Evolutionary conservation across 2,329 filamentous ascomycete species (phyloP).

Genomic region (Diaporthe vexans): DNA sequence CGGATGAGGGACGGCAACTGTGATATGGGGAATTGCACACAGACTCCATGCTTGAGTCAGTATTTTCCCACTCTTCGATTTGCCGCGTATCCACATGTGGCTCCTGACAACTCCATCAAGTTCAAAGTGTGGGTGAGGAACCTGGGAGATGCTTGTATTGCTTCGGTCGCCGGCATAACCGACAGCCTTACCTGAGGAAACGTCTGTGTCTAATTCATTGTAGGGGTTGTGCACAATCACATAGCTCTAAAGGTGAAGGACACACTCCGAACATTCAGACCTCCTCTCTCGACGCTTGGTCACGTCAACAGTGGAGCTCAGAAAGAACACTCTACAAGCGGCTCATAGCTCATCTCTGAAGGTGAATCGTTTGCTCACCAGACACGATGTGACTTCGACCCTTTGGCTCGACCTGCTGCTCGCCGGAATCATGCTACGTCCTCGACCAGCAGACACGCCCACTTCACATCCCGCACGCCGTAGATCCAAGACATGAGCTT

Average conservation of each 20-base stretch:
- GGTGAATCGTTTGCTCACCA: background rate
- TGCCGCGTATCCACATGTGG: background rate
- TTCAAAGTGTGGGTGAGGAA: background rate
- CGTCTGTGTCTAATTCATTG: no score
- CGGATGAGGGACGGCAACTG: no score
- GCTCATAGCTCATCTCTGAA: no score
- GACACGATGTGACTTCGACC: background rate
- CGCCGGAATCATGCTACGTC: background rate
- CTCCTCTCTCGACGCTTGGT: no score
- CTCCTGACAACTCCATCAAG: background rate
- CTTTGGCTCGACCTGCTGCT: background rate
- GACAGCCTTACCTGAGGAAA: no score
- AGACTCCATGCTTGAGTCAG: constrained; percentile 7
- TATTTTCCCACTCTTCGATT: background rate
- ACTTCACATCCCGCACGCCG: background rate
- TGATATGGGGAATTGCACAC: background rate
- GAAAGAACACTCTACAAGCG: no score
- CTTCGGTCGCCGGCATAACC: background rate
- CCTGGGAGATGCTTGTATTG: background rate
- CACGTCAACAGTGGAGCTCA: no score
- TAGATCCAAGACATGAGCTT: background rate
- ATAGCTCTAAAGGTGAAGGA: no score
- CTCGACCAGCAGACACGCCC: background rate
- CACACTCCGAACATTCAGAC: no score
- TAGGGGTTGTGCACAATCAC: background rate